Percentiles rank a stretch among this genome's conserved stretches.
phyloP scores from a whole-genome alignment of 2,329 filamentous ascomycete genomes.

The Lasiodiplodia hormozganensis region DNA sequence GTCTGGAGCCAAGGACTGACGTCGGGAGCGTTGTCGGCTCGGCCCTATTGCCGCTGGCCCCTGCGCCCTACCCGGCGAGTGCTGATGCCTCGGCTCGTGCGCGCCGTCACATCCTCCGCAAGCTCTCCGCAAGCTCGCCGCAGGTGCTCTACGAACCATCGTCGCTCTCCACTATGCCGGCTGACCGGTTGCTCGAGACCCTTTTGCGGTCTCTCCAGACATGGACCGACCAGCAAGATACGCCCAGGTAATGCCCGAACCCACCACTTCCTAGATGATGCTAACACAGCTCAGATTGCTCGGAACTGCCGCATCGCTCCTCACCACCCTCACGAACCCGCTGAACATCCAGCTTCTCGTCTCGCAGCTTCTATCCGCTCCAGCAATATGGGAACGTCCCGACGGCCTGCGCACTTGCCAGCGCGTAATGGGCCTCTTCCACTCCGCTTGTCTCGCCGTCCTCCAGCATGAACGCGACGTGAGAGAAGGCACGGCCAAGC shows the following conservation, averaged over 20 bases:
- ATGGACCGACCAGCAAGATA: slow-evolving; percentile 65
- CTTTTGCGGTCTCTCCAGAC: slow-evolving; percentile 70
- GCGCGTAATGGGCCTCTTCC: slow-evolving; percentile 74
- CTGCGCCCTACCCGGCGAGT: slow-evolving; percentile 23
- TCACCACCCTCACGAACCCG: slow-evolving; percentile 74
- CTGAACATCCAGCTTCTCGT: slow-evolving; percentile 77
- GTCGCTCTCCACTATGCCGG: slow-evolving; percentile 60
- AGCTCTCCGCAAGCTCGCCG: slow-evolving; percentile 5
- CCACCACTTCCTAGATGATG: background rate
- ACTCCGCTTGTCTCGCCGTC: slow-evolving; percentile 67
- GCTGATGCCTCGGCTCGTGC: slow-evolving; percentile 21
- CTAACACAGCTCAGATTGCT: slow-evolving; percentile 53
- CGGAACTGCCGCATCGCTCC: slow-evolving; percentile 70
- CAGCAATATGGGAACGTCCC: slow-evolving; percentile 71
- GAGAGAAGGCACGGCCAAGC: slow-evolving; percentile 37
- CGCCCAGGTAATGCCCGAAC: slow-evolving; percentile 56
- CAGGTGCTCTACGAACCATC: background rate
- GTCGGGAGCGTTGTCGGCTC: slow-evolving; percentile 5
- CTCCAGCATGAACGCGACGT: slow-evolving; percentile 55
- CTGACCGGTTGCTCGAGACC: slow-evolving; percentile 70
- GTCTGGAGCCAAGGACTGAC: slow-evolving; percentile 10
- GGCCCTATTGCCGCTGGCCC: slow-evolving; percentile 12
- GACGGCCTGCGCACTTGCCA: slow-evolving; percentile 69
- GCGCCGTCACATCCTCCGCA: background rate
- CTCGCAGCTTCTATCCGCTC: slow-evolving; percentile 73